phyloP scores from a whole-genome alignment of 768 basidiomycete species.

The Hebeloma cylindrosporum region DNA sequence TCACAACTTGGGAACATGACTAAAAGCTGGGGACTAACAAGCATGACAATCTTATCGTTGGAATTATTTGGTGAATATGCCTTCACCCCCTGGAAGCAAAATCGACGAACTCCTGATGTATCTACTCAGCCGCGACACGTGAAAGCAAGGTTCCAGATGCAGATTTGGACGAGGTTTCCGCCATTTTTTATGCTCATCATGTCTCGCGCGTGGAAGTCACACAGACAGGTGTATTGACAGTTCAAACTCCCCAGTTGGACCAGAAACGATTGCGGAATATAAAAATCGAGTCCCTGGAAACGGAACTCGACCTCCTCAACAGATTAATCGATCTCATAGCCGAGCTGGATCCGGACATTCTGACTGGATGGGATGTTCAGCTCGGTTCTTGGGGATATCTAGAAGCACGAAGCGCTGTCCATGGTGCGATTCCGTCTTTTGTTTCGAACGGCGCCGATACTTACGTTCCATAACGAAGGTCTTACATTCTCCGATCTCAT shows the following conservation, averaged over 20 bases:
- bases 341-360: conserved; percentile 85
- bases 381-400: conserved; percentile 90
- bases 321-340: conserved; percentile 68
- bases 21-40: conserved; percentile 55
- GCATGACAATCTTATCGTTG: conserved; percentile 78
- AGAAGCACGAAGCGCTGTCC: conserved; percentile 56
- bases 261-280: conserved; percentile 42
- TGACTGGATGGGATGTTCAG: conserved; percentile 93
- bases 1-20: conserved; percentile 37
- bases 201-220: conserved; percentile 38
- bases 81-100: background rate
- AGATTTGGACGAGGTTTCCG: conserved; percentile 60
- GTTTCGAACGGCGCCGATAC: background rate
- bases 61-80: conserved; percentile 73
- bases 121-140: conserved; percentile 55
- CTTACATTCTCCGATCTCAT: conserved; percentile 72
- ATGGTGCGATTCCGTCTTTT: conserved; percentile 43
- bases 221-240: conserved; percentile 53
- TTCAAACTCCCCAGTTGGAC: conserved; percentile 41
- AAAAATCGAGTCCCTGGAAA: conserved; percentile 52
- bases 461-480: conserved; percentile 43
- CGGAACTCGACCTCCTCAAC: conserved; percentile 84
- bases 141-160: conserved; percentile 64
- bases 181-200: conserved; percentile 76
- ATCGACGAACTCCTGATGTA: background rate